Evolutionary conservation across 176 grass and related monocot species (phyloP).

Genomic region (Coix lacrymajobi): DNA sequence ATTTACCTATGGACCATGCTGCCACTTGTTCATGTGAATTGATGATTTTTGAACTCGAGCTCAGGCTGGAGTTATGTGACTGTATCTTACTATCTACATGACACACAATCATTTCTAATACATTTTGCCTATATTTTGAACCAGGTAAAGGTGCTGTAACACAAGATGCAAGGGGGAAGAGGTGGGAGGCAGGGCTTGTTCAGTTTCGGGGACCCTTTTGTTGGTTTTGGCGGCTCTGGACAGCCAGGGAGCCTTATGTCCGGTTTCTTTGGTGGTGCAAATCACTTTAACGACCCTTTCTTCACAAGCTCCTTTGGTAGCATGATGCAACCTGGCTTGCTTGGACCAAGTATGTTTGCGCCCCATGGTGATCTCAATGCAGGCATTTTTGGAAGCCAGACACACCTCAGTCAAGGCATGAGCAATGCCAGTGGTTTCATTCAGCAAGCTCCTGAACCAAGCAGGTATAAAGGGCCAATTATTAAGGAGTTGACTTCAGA

Average conservation of each 20-base stretch:
- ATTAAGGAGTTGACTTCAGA: conserved; percentile 71
- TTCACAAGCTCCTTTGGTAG: conserved; percentile 50
- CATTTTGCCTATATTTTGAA: not conserved
- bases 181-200: conserved; percentile 49
- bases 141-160: not conserved
- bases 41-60: not conserved
- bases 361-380: conserved; percentile 2
- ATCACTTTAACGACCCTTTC: conserved; percentile 66
- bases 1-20: not conserved
- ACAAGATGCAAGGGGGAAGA: conserved; percentile 50
- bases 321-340: conserved; percentile 49
- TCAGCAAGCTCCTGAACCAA: conserved; percentile 42
- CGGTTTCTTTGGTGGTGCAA: conserved; percentile 46
- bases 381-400: conserved; percentile 17
- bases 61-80: not conserved
- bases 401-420: conserved; percentile 18
- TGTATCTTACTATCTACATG: not conserved
- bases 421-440: conserved; percentile 30
- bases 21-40: not conserved
- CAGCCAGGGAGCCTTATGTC: conserved; percentile 40
- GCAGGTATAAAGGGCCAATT: conserved; percentile 42
- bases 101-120: not conserved
- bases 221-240: conserved; percentile 30
- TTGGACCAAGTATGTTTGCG: conserved; percentile 35
- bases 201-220: conserved; percentile 42